Evolutionary conservation across 2,329 filamentous ascomycete species (phyloP).

Genomic region (Sclerotinia sclerotiorum): DNA sequence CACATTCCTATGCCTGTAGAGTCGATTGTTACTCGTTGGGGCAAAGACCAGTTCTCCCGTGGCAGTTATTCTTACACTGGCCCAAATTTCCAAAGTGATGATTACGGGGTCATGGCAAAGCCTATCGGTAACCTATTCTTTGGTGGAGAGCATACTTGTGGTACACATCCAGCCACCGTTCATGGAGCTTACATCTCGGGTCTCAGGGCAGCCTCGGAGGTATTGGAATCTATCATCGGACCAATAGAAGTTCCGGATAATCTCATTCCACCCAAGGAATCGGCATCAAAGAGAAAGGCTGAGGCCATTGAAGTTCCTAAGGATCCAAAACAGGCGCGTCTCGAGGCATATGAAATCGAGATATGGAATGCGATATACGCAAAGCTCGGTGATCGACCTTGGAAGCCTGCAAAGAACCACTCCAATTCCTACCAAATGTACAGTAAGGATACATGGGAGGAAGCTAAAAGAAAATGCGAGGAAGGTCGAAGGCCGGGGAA

Average conservation of each 20-base stretch:
- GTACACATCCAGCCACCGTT: conserved; percentile 93
- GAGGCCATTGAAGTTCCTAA: conserved; percentile 42
- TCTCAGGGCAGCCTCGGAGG: conserved; percentile 81
- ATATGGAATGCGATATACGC: conserved; percentile 53
- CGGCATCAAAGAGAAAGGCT: conserved; percentile 55
- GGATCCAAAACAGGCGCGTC: conserved; percentile 52
- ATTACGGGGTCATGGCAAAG: conserved; percentile 89
- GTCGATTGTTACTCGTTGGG: conserved; percentile 89
- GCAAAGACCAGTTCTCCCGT: conserved; percentile 82
- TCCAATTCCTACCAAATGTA: conserved; percentile 88
- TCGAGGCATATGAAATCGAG: conserved; percentile 57
- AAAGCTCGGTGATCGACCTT: conserved; percentile 71
- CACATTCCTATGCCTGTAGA: conserved; percentile 77
- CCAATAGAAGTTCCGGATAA: conserved; percentile 75
- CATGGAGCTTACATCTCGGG: conserved; percentile 96
- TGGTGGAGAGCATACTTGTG: conserved; percentile 93
- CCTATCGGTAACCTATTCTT: conserved; percentile 87
- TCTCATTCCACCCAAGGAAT: conserved; percentile 66
- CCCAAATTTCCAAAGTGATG: conserved; percentile 74
- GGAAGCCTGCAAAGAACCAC: conserved; percentile 69
- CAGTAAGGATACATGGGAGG: conserved; percentile 75
- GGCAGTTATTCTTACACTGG: conserved; percentile 96
- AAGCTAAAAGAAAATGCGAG: conserved; percentile 59
- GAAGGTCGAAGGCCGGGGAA: conserved; percentile 64
- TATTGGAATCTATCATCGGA: conserved; percentile 77